A percentile compares a stretch with the other conserved stretches of the same genome.
Evolutionary conservation across 176 grass and related monocot genomes (phyloP).

Genomic region (Eragrostis curvula): DNA sequence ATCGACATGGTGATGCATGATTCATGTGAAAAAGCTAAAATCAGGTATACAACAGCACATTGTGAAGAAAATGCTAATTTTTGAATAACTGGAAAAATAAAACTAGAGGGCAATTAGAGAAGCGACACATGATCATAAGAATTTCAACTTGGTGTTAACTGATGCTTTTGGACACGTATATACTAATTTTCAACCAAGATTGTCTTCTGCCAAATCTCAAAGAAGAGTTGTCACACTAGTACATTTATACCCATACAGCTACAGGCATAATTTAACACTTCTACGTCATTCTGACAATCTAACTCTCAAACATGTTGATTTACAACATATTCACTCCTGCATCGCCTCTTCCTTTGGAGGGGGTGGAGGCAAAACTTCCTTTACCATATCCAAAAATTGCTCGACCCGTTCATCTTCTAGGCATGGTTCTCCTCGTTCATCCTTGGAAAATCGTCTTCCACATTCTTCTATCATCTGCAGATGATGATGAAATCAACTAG

Average conservation of each 20-base stretch:
- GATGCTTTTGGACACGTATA: background rate
- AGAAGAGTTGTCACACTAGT: background rate
- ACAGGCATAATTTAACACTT: background rate
- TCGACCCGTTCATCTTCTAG: constrained; percentile 24
- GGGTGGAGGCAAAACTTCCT: constrained; percentile 53
- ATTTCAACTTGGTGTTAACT: background rate
- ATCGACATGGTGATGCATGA: background rate
- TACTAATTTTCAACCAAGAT: background rate
- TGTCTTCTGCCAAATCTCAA: background rate
- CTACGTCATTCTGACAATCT: background rate
- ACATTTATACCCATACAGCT: background rate
- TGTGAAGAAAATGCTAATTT: background rate
- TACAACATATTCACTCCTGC: constrained; percentile 15
- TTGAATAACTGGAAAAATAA: background rate
- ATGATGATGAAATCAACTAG: background rate
- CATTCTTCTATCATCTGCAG: constrained; percentile 60
- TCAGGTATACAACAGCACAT: background rate
- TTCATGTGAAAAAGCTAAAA: background rate
- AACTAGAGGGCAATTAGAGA: background rate
- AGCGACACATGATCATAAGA: background rate
- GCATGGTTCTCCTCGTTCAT: constrained; percentile 2
- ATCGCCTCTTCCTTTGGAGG: constrained; percentile 25
- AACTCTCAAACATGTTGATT: background rate
- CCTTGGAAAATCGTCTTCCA: constrained; percentile 43
- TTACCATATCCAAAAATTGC: constrained; percentile 49